Conservation (phyloP, 2,329 filamentous ascomycete genomes). For the Metarhizium anisopliae region DNA sequence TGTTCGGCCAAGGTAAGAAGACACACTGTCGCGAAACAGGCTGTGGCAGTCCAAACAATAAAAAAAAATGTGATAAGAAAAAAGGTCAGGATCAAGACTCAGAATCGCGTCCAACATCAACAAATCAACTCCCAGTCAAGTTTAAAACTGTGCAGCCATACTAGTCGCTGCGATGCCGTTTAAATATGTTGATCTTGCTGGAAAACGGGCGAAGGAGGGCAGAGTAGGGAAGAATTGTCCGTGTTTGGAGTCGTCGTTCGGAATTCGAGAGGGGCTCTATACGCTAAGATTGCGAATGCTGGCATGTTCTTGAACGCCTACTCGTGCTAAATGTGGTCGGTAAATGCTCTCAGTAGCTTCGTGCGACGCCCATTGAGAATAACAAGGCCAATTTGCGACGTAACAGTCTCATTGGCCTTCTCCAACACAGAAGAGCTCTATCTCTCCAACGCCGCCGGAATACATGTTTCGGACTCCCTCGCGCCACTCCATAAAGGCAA, state of each 20-base stretch:
- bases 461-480: conserved; percentile 53
- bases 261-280: conserved; percentile 11
- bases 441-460: conserved; percentile 72
- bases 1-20: background rate
- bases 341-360: background rate
- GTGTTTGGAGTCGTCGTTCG: background rate
- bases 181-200: conserved; percentile 18
- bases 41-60: background rate
- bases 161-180: conserved; percentile 20
- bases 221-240: conserved; percentile 6
- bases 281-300: conserved; percentile 24
- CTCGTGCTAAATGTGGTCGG: background rate
- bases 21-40: background rate
- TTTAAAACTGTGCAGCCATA: conserved; percentile 5
- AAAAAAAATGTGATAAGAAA: conserved; percentile 1
- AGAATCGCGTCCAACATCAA: background rate
- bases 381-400: background rate
- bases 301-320: conserved; percentile 4
- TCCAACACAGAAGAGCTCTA: conserved; percentile 73
- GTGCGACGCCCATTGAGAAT: background rate
- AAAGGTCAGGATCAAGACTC: conserved; percentile 4
- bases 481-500: conserved; percentile 90
- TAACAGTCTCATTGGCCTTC: conserved; percentile 21
- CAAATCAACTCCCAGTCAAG: conserved; percentile 3
- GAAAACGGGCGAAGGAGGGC: background rate